Evolutionary conservation across 306 rosid species (phyloP), one percentile per base, ranked within the genome.

Genomic region (Rubus parviflorus): DNA sequence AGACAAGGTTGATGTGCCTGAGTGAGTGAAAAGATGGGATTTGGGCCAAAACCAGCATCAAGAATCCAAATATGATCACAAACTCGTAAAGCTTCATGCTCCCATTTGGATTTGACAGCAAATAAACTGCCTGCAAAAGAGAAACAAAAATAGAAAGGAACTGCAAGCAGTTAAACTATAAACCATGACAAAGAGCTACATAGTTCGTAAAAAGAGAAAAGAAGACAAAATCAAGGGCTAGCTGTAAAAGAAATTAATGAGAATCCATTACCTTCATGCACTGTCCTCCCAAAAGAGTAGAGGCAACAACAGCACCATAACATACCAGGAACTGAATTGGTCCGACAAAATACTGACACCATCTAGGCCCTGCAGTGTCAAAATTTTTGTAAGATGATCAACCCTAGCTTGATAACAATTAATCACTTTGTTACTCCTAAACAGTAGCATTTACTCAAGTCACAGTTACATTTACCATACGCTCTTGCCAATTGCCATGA

Each of bases 11-110:
- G 79, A 92, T 88, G 85, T 92, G 90, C 80, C 97, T 87, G 35
- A 92, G 57, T 9, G 97, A 90, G 75, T 92, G 97, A 54, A 92
- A 92, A 12, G 96, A 92, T 58, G 97, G 96, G 64, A 88, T 78
- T 84, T 92, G 97, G 54, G 92, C 96, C 54, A 92, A 87, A 76
- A 92, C 56, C 69, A 88, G 62, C 96, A 92, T 92, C 20, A 90
- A 81, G 86, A 93, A 90, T 67, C 93, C 95, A 72, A 88, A 92
- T 83, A 92, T 83, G 19, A 84, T 68, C 3, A 92, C 89, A 77
- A 89, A 91, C 72, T 89, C 90, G 22, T 80, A 91, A 43, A 91
- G 86, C 81, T 89, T 88, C 83, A 85, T 91, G 0, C 48, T 57
- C n/a, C 94, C 92, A 58, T 79, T 74, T 77, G 92, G 90, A 22